Evolutionary conservation across 2,329 filamentous ascomycete genomes (phyloP).

Genomic region (Sporothrix mexicana): DNA sequence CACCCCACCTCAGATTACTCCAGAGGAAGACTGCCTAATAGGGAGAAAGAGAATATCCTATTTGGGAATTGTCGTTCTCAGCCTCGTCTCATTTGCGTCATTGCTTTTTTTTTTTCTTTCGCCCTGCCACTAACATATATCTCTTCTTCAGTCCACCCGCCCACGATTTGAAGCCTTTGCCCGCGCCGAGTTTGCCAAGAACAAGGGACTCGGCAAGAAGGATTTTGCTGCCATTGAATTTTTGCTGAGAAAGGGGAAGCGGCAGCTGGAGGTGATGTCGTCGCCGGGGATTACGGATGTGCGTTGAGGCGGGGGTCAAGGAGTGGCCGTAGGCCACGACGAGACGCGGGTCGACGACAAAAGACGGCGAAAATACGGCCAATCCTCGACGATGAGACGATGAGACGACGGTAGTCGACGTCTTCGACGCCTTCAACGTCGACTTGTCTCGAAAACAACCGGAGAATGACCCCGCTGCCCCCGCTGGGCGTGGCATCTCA

Average conservation of each 20-base stretch:
- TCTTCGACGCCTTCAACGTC: background rate
- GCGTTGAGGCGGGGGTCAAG: conserved; percentile 43
- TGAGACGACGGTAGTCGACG: background rate
- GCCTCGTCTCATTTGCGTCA: too few relatives aligned
- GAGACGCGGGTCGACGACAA: background rate
- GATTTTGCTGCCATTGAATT: conserved; percentile 89
- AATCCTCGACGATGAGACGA: too few relatives aligned
- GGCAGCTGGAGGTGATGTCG: conserved; percentile 83
- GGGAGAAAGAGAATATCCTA: too few relatives aligned
- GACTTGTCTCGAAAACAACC: too few relatives aligned
- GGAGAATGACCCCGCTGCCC: too few relatives aligned
- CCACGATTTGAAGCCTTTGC: conserved; percentile 68
- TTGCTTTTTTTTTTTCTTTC: background rate
- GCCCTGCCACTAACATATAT: background rate
- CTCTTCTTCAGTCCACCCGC: conserved; percentile 55
- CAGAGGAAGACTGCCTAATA: background rate
- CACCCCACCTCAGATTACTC: background rate
- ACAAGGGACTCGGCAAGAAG: conserved; percentile 73
- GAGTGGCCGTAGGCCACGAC: background rate
- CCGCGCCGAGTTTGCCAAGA: conserved; percentile 77
- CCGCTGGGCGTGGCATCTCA: too few relatives aligned
- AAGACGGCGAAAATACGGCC: too few relatives aligned
- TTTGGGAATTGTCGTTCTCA: too few relatives aligned
- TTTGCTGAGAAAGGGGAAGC: conserved; percentile 77
- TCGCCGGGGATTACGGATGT: conserved; percentile 81